Conservation (phyloP, 2,329 filamentous ascomycete species). For the Penicillium sp. region DNA sequence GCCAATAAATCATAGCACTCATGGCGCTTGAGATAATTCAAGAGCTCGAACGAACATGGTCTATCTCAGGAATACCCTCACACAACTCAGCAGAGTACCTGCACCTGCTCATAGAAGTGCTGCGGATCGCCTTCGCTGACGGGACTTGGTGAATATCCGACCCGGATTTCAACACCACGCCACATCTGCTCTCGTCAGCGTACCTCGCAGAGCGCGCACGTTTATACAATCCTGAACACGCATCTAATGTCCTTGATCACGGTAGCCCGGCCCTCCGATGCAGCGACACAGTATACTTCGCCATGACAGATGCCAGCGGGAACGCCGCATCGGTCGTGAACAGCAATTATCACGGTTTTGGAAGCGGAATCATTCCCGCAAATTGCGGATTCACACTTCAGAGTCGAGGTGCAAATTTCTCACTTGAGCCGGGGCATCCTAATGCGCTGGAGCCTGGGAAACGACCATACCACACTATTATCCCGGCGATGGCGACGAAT, state of each 20-base stretch:
- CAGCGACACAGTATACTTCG: conserved; percentile 93
- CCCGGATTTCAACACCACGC: conserved; percentile 58
- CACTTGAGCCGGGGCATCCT: conserved; percentile 65
- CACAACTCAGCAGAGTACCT: conserved; percentile 80
- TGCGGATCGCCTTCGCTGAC: conserved; percentile 87
- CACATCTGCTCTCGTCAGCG: conserved; percentile 64
- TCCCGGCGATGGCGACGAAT: conserved; percentile 84
- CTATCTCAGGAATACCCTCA: conserved; percentile 52
- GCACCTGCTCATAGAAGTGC: conserved; percentile 80
- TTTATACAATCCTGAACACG: conserved; percentile 58
- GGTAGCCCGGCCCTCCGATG: conserved; percentile 80
- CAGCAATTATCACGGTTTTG: conserved; percentile 83
- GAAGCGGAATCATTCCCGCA: conserved; percentile 76
- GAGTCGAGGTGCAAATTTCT: conserved; percentile 87
- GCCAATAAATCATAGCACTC: conserved; percentile 89
- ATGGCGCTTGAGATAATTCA: conserved; percentile 91
- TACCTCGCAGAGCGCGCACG: conserved; percentile 71
- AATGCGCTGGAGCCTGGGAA: conserved; percentile 82
- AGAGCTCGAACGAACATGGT: conserved; percentile 71
- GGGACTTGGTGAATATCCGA: conserved; percentile 86
- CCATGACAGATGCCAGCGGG: conserved; percentile 73
- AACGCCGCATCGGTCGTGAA: conserved; percentile 97
- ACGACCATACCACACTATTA: conserved; percentile 94
- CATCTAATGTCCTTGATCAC: conserved; percentile 57
- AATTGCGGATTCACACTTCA: conserved; percentile 91